Conservation (phyloP, 1,139 yeast species). For the Protomyces gravidus region DNA sequence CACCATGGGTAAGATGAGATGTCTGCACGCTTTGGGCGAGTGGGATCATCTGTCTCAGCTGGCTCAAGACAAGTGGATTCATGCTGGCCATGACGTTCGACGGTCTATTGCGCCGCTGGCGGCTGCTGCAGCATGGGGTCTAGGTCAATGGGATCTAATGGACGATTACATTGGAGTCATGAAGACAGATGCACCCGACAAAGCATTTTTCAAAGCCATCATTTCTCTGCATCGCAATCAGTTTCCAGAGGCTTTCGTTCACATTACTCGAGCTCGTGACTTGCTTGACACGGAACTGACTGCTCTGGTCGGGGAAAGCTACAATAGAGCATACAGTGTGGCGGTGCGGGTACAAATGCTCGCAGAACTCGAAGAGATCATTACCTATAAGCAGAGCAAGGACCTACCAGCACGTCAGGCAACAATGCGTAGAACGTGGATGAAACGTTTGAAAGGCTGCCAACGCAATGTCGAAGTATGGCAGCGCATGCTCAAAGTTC, state of each 20-base stretch:
- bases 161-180: constrained; percentile 83
- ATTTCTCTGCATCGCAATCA: constrained; percentile 79
- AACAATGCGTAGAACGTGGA: constrained; percentile 89
- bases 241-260: constrained; percentile 73
- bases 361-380: constrained; percentile 93
- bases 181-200: constrained; percentile 89
- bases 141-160: constrained; percentile 96
- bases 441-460: constrained; percentile 82
- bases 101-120: constrained; percentile 95
- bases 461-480: constrained; percentile 96
- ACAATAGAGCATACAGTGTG: constrained; percentile 93
- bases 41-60: constrained; percentile 90
- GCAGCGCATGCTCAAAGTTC: constrained; percentile 91
- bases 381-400: constrained; percentile 77
- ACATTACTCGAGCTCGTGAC: constrained; percentile 80
- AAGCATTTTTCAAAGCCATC: constrained; percentile 90
- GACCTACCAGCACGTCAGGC: constrained; percentile 70
- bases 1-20: constrained; percentile 96
- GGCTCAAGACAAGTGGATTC: constrained; percentile 81
- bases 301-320: constrained; percentile 91
- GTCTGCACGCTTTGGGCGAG: constrained; percentile 94
- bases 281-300: constrained; percentile 87
- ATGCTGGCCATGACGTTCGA: constrained; percentile 65
- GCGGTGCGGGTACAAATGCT: constrained; percentile 96
- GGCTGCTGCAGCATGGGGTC: constrained; percentile 99